Percentiles rank a stretch among this genome's conserved stretches.
phyloP scores from a whole-genome alignment of 495 filamentous ascomycete genomes.

The Ascobolus immersus region DNA sequence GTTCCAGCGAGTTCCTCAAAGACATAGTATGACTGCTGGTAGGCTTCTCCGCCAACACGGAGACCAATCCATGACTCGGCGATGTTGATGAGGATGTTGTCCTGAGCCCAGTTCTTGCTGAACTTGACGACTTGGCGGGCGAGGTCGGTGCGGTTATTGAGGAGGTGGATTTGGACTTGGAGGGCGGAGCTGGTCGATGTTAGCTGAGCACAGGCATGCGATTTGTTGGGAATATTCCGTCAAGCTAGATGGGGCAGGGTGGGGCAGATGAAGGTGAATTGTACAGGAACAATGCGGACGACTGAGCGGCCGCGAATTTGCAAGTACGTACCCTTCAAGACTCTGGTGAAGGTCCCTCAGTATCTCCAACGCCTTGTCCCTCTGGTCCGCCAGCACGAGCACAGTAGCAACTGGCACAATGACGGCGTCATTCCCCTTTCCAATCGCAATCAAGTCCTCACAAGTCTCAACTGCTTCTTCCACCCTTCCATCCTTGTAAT shows the following conservation, averaged over 20 bases:
- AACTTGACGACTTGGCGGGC: conserved; percentile 68
- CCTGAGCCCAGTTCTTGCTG: conserved; percentile 89
- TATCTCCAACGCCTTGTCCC: conserved; percentile 58
- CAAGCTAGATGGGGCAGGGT: background rate
- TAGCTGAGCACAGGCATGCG: background rate
- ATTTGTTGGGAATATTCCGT: background rate
- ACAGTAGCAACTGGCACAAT: conserved; percentile 59
- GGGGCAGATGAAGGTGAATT: background rate
- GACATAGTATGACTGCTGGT: conserved; percentile 93
- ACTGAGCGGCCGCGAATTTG: too few relatives aligned
- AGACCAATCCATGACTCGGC: conserved; percentile 89
- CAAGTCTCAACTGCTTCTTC: conserved; percentile 34
- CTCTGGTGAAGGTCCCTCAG: conserved; percentile 59
- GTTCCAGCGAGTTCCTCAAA: conserved; percentile 88
- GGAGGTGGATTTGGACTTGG: conserved; percentile 70
- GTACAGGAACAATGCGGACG: background rate
- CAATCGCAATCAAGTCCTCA: conserved; percentile 36
- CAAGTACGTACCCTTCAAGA: conserved; percentile 47
- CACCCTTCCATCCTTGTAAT: conserved; percentile 31
- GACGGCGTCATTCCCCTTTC: conserved; percentile 51
- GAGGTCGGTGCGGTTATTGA: conserved; percentile 71
- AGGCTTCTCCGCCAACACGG: conserved; percentile 75
- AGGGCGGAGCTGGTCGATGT: conserved; percentile 29
- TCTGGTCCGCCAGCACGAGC: conserved; percentile 45
- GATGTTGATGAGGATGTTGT: conserved; percentile 76